These are phyloP conservation scores for Epichloe festucae DNA, from an alignment of 2,329 filamentous ascomycete genomes.

Conservation along the genomic window DNA sequence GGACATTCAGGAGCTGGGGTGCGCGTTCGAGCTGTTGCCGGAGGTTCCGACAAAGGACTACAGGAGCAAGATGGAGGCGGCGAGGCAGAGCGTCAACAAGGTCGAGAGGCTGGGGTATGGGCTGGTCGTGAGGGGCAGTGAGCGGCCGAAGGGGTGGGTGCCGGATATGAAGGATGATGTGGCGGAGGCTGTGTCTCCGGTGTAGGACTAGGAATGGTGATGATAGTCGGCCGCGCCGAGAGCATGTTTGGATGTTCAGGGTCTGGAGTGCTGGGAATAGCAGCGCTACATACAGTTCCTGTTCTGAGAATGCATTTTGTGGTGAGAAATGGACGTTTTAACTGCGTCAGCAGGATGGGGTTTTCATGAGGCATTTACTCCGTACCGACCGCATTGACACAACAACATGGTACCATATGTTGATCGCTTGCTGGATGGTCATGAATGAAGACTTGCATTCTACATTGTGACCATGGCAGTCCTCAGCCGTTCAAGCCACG, in stretches of 20 bases:
- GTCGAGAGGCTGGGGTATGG: conserved; percentile 87
- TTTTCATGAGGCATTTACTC: too few species aligned
- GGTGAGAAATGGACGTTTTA: too few species aligned
- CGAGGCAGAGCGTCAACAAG: conserved; percentile 82
- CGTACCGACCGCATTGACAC: too few species aligned
- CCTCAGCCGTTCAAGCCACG: too few species aligned
- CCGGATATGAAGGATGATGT: conserved; percentile 50
- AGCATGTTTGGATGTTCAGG: not conserved
- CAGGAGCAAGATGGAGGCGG: conserved; percentile 70
- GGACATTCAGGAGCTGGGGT: conserved; percentile 69
- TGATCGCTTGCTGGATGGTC: too few species aligned
- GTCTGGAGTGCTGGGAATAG: too few species aligned
- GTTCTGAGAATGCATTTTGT: too few species aligned
- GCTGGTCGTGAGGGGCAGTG: conserved; percentile 72
- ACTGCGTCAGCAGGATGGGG: too few species aligned
- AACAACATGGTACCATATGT: too few species aligned
- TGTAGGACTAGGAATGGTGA: conserved; percentile 5
- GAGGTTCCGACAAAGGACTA: conserved; percentile 45
- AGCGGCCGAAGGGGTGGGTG: conserved; percentile 84
- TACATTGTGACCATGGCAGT: too few species aligned
- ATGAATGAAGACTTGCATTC: too few species aligned
- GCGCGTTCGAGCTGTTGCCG: conserved; percentile 61
- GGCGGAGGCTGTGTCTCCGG: conserved; percentile 15
- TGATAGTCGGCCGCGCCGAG: not conserved
- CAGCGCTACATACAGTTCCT: too few species aligned